A percentile compares a stretch with the other conserved stretches of the same genome.
Conservation (phyloP, 352 stramenopile species). For the Phytophthora multivora region DNA sequence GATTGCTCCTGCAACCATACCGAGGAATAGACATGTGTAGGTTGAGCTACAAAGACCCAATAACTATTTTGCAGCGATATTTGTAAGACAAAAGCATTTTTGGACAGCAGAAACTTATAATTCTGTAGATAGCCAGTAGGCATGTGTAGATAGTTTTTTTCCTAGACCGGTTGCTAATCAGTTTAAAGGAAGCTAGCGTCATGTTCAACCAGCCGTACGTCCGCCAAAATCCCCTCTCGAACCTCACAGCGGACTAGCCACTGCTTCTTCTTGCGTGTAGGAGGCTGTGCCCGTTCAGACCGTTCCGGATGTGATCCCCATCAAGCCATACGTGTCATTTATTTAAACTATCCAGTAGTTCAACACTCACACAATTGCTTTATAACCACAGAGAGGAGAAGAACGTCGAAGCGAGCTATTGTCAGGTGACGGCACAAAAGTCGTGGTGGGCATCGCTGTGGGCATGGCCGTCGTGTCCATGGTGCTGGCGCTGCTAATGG, state of each 20-base stretch:
- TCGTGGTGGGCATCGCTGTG: constrained; percentile 56
- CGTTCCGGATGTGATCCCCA: constrained; percentile 56
- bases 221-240: neutral
- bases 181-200: neutral
- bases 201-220: constrained; percentile 46
- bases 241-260: neutral
- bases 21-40: no score
- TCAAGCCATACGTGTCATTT: constrained; percentile 60
- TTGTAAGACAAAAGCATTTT: no score
- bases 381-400: constrained; percentile 37
- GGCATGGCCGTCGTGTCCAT: constrained; percentile 66
- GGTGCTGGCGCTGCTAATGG: constrained; percentile 61
- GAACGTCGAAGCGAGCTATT: constrained; percentile 38
- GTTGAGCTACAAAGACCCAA: no score
- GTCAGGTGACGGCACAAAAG: constrained; percentile 61
- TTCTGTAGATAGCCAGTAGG: no score
- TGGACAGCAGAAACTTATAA: no score
- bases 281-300: constrained; percentile 33
- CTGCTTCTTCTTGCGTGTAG: constrained; percentile 19
- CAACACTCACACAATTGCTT: neutral
- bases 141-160: no score
- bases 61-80: no score
- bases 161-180: no score
- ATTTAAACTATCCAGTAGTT: neutral
- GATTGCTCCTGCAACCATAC: no score